These are phyloP conservation scores for Clonostachys rhizophaga DNA, from an alignment of 2,329 filamentous ascomycete species.

Conservation along the genomic window DNA sequence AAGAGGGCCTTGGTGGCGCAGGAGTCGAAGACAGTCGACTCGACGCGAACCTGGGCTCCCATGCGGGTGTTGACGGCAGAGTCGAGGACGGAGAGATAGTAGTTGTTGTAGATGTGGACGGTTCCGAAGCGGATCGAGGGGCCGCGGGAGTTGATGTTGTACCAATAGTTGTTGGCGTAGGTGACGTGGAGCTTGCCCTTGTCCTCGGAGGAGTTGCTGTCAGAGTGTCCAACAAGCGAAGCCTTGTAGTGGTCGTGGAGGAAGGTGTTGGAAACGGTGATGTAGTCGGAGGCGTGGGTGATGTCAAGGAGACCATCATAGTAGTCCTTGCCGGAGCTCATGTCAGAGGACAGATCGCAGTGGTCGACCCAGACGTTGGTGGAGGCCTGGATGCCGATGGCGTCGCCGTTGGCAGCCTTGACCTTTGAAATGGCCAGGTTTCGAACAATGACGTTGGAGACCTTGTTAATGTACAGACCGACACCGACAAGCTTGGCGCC, in stretches of 20 bases:
- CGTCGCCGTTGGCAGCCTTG: slow-evolving; percentile 25
- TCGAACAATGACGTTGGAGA: slow-evolving; percentile 27
- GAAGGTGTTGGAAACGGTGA: slow-evolving; percentile 42
- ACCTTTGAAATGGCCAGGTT: slow-evolving; percentile 28
- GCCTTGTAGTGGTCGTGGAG: slow-evolving; percentile 45
- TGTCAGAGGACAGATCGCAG: slow-evolving; percentile 36
- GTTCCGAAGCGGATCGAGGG: slow-evolving; percentile 43
- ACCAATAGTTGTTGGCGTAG: slow-evolving; percentile 46
- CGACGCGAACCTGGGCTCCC: slow-evolving; percentile 42
- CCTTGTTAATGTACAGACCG: slow-evolving; percentile 23
- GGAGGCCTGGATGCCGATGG: slow-evolving; percentile 35
- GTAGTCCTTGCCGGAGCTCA: not conserved
- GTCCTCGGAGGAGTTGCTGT: slow-evolving; percentile 26
- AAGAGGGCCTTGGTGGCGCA: slow-evolving; percentile 41
- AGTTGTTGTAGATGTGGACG: slow-evolving; percentile 44
- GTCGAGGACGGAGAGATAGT: slow-evolving; percentile 39
- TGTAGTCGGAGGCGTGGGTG: slow-evolving; percentile 34
- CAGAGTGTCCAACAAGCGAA: slow-evolving; percentile 35
- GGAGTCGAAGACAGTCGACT: slow-evolving; percentile 40
- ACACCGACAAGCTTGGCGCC: slow-evolving; percentile 11
- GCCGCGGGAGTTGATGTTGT: slow-evolving; percentile 36
- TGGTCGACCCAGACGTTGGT: slow-evolving; percentile 42
- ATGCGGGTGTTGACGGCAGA: slow-evolving; percentile 43
- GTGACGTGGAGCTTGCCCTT: slow-evolving; percentile 38
- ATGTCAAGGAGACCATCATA: slow-evolving; percentile 41